These are phyloP conservation scores for Astrocystis sublimbata DNA, from an alignment of 495 filamentous ascomycete species.

Conservation along the genomic window DNA sequence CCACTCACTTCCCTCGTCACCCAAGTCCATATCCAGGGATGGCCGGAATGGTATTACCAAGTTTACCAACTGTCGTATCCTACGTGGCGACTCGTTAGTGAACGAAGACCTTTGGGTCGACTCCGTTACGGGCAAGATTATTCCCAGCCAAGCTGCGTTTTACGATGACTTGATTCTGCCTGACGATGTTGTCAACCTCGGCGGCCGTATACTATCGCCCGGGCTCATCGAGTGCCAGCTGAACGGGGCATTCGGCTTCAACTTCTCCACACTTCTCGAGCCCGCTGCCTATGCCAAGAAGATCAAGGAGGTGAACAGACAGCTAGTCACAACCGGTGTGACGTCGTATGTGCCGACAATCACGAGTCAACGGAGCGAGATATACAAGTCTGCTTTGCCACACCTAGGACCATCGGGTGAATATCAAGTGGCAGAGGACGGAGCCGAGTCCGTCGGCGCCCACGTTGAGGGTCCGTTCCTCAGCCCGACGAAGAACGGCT, in stretches of 20 bases:
- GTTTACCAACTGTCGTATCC: slow-evolving; percentile 77
- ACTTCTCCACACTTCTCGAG: slow-evolving; percentile 74
- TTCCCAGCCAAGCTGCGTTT: slow-evolving; percentile 71
- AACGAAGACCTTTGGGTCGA: slow-evolving; percentile 79
- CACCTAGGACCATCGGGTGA: slow-evolving; percentile 68
- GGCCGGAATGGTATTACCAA: slow-evolving; percentile 64
- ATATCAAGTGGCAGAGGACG: slow-evolving; percentile 54
- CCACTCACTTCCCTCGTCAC: slow-evolving; percentile 37
- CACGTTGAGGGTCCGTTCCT: slow-evolving; percentile 87
- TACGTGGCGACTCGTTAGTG: slow-evolving; percentile 62
- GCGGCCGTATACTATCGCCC: slow-evolving; percentile 75
- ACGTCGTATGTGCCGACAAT: slow-evolving; percentile 83
- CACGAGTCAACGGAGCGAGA: slow-evolving; percentile 64
- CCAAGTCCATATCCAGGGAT: slow-evolving; percentile 31
- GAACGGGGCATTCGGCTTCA: slow-evolving; percentile 83
- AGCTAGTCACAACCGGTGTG: slow-evolving; percentile 72
- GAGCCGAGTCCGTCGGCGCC: slow-evolving; percentile 78
- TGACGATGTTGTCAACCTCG: slow-evolving; percentile 65
- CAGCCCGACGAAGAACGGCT: slow-evolving; percentile 66
- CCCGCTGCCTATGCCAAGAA: slow-evolving; percentile 66
- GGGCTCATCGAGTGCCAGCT: slow-evolving; percentile 85
- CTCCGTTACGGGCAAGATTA: slow-evolving; percentile 71
- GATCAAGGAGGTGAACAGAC: slow-evolving; percentile 64
- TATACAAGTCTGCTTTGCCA: slow-evolving; percentile 74
- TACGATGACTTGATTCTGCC: slow-evolving; percentile 67